Conservation (phyloP, 2,329 filamentous ascomycete species). For the Lecanicillium sp. region DNA sequence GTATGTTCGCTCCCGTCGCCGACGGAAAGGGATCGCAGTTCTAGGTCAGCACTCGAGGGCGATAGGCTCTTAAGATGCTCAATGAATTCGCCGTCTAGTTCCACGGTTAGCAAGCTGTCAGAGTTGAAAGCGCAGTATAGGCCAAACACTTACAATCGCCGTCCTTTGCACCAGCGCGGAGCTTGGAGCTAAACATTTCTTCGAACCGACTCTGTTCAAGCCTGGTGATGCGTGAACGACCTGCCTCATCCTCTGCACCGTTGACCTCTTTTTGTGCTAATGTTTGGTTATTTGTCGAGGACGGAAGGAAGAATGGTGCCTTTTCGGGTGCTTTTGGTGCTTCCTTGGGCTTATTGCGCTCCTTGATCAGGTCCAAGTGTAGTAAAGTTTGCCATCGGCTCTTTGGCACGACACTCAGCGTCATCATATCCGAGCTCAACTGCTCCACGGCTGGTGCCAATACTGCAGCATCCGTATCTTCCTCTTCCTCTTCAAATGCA, state of each 20-base stretch:
- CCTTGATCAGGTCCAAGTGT: slow-evolving; percentile 84
- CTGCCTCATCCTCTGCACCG: slow-evolving; percentile 31
- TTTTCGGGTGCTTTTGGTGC: slow-evolving; percentile 87
- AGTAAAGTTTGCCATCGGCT: slow-evolving; percentile 91
- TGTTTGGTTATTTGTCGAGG: slow-evolving; percentile 38
- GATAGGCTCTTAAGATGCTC: slow-evolving; percentile 71
- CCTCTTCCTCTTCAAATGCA: slow-evolving; percentile 54
- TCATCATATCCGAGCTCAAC: slow-evolving; percentile 74
- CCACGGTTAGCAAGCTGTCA: slow-evolving; percentile 13
- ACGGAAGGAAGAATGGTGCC: slow-evolving; percentile 89
- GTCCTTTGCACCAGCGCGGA: slow-evolving; percentile 43
- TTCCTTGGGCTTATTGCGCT: slow-evolving; percentile 90
- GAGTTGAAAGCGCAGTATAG: neutral
- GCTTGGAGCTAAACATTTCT: slow-evolving; percentile 48
- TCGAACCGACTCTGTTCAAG: slow-evolving; percentile 51
- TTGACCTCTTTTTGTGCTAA: slow-evolving; percentile 26
- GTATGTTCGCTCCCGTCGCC: slow-evolving; percentile 37
- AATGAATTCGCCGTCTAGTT: slow-evolving; percentile 57
- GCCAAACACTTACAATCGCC: slow-evolving; percentile 49
- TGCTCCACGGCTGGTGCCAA: slow-evolving; percentile 59
- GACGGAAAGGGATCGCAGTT: slow-evolving; percentile 68
- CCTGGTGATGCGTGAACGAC: slow-evolving; percentile 59
- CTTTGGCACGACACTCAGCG: slow-evolving; percentile 80
- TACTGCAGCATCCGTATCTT: slow-evolving; percentile 45
- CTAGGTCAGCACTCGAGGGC: slow-evolving; percentile 80